Evolutionary conservation across 352 stramenopile species (phyloP).

Genomic region (Pythium biforme): DNA sequence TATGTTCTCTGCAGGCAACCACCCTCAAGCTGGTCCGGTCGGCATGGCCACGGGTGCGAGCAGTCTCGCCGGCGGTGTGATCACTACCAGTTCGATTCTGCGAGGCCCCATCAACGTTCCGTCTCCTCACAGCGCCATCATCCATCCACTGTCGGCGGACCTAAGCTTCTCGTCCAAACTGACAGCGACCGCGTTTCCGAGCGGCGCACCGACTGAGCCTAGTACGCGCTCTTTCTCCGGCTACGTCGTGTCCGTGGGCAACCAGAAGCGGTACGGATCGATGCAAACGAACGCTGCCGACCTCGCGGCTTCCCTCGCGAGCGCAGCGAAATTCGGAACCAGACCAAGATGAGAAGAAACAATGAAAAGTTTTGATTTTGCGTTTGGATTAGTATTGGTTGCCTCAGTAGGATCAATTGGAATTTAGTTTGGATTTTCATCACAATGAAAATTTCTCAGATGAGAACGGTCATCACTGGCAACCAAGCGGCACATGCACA

Average conservation of each 20-base stretch:
- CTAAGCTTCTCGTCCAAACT: slow-evolving; percentile 1
- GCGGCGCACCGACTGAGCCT: neutral
- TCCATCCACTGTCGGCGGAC: slow-evolving; percentile 45
- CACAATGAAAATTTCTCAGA: slow-evolving; percentile 50
- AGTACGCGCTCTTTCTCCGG: slow-evolving; percentile 35
- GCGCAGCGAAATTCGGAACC: neutral
- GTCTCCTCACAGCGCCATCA: slow-evolving; percentile 23
- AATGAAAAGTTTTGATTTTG: neutral
- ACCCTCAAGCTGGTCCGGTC: slow-evolving; percentile 11
- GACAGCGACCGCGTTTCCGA: neutral
- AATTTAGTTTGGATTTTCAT: slow-evolving; percentile 79
- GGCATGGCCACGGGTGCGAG: slow-evolving; percentile 22
- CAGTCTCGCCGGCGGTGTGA: slow-evolving; percentile 26
- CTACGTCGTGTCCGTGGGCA: slow-evolving; percentile 43
- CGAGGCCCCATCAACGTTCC: slow-evolving; percentile 29
- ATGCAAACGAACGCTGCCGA: slow-evolving; percentile 24
- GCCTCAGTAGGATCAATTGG: slow-evolving; percentile 89
- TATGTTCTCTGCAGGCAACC: neutral
- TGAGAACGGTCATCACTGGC: slow-evolving; percentile 75
- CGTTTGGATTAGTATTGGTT: slow-evolving; percentile 25
- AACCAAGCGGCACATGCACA: slow-evolving; percentile 12
- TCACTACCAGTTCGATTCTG: slow-evolving; percentile 49
- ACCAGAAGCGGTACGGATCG: slow-evolving; percentile 45
- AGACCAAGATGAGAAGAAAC: slow-evolving; percentile 6
- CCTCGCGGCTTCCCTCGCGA: slow-evolving; percentile 18